Evolutionary conservation across 768 basidiomycete genomes (phyloP).

Genomic region (Lyophyllum semitale): DNA sequence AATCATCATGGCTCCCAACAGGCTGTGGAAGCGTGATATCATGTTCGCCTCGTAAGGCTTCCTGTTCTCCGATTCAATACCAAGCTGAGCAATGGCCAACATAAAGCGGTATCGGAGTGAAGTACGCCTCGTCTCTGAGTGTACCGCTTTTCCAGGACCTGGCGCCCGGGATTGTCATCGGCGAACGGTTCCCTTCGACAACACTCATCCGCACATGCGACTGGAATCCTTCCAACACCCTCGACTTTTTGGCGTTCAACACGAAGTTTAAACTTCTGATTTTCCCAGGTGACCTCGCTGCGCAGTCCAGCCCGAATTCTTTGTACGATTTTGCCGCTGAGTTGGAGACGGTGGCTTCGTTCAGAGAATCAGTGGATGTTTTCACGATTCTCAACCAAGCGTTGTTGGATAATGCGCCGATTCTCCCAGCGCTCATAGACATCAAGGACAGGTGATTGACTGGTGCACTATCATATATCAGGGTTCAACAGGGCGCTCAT

Average conservation of each 20-base stretch:
- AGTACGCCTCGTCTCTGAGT: background rate
- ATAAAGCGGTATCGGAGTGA: background rate
- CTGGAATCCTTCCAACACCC: background rate
- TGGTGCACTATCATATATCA: background rate
- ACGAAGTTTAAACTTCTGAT: background rate
- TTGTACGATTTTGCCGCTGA: background rate
- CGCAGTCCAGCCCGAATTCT: background rate
- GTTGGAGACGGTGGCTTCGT: background rate
- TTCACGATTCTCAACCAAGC: background rate
- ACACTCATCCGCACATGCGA: background rate
- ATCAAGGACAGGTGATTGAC: background rate
- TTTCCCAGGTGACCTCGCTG: background rate
- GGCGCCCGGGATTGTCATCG: background rate
- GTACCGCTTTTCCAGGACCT: constrained; percentile 1
- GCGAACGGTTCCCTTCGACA: background rate
- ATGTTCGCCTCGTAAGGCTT: background rate
- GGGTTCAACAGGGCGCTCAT: background rate
- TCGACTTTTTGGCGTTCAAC: background rate
- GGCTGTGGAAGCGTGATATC: background rate
- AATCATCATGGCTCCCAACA: background rate
- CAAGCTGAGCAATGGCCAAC: background rate
- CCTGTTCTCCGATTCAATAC: background rate
- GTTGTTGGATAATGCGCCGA: background rate
- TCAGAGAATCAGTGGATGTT: background rate
- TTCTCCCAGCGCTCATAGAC: background rate